Base-by-base conservation (phyloP, 768 basidiomycete genomes). In the Amanita exitialis region DNA sequence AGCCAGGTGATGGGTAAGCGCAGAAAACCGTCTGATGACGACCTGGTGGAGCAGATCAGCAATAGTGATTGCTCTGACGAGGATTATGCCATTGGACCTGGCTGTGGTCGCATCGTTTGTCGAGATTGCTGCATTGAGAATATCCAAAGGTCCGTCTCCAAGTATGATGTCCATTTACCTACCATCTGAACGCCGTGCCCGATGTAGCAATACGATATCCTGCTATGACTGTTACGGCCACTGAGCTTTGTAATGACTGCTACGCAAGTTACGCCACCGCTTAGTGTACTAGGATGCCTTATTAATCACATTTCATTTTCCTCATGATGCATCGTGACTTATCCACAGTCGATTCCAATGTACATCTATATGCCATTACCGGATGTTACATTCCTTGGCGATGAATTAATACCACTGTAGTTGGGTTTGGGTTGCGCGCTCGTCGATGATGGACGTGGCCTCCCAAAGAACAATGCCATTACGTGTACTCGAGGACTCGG, bases 71-170 rank as follows among this genome's bases (percentile, higher is more conserved):
- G 58, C 23, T 54, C 37, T 25, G 57, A 54, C 12, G 57, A 58
- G 45, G 55, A 53, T 25, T 57, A 59, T 32, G 58, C 59, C 39
- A 56, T 63, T 12, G 57, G 56, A 34, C 58, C 61, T 23, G 73
- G 74, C 3, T 76, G 74, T 56, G 69, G 69, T 6, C 67, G 69
- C 47, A 57, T 57, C 7, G 58, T 75, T 4, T 76, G 75, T 59
- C 62, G 69, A n/a, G 66, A 65, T 38, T 76, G 74, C 47, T 75
- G 72, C 58, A 63, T 65, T 25, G 75, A 76, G 56, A 61, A 68
- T 58, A 58, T 65, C 20, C 64, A 66, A 42, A 71, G 67, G 74
- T 75, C 34, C 21, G 70, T 58, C 6, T 34, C 30, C 50, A 39
- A 13, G 47, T 46, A 27, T 54, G 27, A 43, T 9, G 35, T 34